Conservation (phyloP, 164 flowering plant genomes). For the Vitis riparia region DNA sequence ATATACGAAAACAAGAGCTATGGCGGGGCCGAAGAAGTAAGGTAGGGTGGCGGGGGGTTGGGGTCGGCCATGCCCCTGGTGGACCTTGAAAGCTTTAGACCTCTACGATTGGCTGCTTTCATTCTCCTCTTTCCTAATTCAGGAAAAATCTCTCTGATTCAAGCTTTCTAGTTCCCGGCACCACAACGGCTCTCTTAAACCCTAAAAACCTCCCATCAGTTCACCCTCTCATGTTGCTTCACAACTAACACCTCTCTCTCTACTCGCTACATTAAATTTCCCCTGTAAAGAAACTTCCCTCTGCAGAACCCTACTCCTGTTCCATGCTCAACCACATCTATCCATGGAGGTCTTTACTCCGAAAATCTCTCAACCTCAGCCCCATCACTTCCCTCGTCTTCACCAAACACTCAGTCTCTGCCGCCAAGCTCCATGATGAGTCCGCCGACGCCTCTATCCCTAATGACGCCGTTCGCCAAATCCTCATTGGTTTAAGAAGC, state of each 20-base stretch:
- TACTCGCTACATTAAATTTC: background rate
- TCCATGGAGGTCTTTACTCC: slow-evolving; percentile 7
- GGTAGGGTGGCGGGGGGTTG: no score
- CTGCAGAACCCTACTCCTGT: background rate
- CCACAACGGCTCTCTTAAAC: slow-evolving; percentile 13
- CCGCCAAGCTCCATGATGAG: slow-evolving; percentile 6
- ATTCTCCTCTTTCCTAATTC: no score
- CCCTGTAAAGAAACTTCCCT: background rate
- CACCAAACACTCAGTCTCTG: slow-evolving; percentile 21
- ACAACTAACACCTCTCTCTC: background rate
- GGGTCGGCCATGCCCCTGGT: no score
- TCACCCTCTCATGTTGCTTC: no score
- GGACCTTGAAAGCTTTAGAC: no score
- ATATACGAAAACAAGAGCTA: no score
- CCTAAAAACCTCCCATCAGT: slow-evolving; percentile 7
- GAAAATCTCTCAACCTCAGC: slow-evolving; percentile 2
- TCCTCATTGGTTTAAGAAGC: slow-evolving; percentile 25
- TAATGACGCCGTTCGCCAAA: slow-evolving; percentile 16
- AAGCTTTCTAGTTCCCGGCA: slow-evolving; percentile 8
- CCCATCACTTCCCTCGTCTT: slow-evolving; percentile 13
- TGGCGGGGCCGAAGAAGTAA: no score
- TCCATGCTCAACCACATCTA: slow-evolving; percentile 22
- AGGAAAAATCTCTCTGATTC: background rate
- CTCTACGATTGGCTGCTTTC: no score
- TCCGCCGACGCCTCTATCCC: slow-evolving; percentile 7